A percentile compares a stretch with the other conserved stretches of the same genome.
Evolutionary conservation across 139 green algal genomes (phyloP).

Genomic region (Micractinium sp.): DNA sequence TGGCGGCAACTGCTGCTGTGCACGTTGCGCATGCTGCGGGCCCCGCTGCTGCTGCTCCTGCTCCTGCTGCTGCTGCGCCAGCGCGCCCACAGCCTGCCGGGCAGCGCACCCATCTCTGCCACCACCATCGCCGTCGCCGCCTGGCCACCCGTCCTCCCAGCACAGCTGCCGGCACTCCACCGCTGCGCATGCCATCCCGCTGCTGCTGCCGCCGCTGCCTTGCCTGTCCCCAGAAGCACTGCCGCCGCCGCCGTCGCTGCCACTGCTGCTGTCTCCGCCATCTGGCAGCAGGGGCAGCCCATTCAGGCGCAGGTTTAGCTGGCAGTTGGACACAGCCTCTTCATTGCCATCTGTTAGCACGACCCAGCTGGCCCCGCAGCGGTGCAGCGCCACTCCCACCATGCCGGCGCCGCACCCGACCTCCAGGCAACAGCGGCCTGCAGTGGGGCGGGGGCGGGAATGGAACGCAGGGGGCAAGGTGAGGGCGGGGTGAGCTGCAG

Average conservation of each 20-base stretch:
- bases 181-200: not conserved
- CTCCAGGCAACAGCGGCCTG: constrained; percentile 71
- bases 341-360: constrained; percentile 73
- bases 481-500: not conserved
- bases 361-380: constrained; percentile 41
- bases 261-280: not conserved
- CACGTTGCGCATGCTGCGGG: not conserved
- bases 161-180: constrained; percentile 20
- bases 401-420: constrained; percentile 75
- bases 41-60: not conserved
- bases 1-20: constrained; percentile 19
- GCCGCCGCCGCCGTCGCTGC: not conserved
- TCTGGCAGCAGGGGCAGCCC: constrained; percentile 36
- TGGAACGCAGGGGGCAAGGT: not conserved
- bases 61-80: too few species aligned
- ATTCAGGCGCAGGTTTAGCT: constrained; percentile 73
- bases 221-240: not conserved
- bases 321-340: constrained; percentile 69
- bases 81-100: too few species aligned
- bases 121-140: not conserved
- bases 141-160: constrained; percentile 25
- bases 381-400: constrained; percentile 51
- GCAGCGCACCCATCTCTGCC: too few species aligned
- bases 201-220: not conserved
- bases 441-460: not conserved